Percentiles rank a stretch among this genome's conserved stretches.
phyloP scores from a whole-genome alignment of 208 protist genomes.

The Phytomonas francai region DNA sequence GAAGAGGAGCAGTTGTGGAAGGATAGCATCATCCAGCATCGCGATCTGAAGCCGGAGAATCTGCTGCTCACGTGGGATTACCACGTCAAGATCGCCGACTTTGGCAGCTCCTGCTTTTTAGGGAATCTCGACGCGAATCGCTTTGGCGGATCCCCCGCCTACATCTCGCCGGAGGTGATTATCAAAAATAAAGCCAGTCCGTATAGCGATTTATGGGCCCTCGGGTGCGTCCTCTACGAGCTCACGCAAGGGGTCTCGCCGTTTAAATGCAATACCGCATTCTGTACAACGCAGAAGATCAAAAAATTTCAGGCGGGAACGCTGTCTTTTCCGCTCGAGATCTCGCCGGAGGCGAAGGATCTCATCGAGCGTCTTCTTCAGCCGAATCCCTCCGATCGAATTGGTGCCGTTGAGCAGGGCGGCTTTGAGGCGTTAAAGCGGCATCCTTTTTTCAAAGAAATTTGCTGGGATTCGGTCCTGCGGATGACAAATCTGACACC shows the following conservation, averaged over 20 bases:
- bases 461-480: constrained; percentile 54
- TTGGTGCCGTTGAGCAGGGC: constrained; percentile 56
- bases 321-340: constrained; percentile 6
- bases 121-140: constrained; percentile 53
- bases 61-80: constrained; percentile 65
- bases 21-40: constrained; percentile 58
- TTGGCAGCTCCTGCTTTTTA: constrained; percentile 71
- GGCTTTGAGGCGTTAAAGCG: constrained; percentile 74
- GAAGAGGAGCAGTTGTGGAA: not conserved
- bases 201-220: constrained; percentile 96
- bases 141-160: constrained; percentile 67
- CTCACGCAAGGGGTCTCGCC: constrained; percentile 35
- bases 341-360: constrained; percentile 49
- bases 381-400: constrained; percentile 44
- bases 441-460: constrained; percentile 78
- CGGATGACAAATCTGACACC: constrained; percentile 36
- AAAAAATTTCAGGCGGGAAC: constrained; percentile 21
- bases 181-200: constrained; percentile 61
- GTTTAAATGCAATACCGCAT: constrained; percentile 47
- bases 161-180: constrained; percentile 86
- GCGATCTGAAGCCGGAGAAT: no score
- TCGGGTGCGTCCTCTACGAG: constrained; percentile 97
- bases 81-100: constrained; percentile 56
- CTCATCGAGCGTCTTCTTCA: constrained; percentile 75
- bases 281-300: constrained; percentile 58